Evolutionary conservation across 306 rosid genomes (phyloP).

Genomic region (Cicer yamashitae): DNA sequence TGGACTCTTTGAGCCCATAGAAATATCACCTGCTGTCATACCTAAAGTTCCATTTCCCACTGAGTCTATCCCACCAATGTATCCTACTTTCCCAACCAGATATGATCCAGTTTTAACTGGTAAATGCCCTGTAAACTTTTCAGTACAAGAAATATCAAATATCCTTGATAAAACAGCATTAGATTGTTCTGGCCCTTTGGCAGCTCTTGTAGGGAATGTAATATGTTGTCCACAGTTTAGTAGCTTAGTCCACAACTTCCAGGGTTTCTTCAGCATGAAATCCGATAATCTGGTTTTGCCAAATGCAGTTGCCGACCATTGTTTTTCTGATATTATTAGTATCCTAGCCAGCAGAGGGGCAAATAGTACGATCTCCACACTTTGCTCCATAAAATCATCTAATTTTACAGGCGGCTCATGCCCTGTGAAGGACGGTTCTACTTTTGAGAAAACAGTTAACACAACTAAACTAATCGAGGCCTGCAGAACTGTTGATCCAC

Average conservation of each 20-base stretch:
- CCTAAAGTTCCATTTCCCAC: constrained; percentile 77
- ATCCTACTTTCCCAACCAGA: constrained; percentile 81
- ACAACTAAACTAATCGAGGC: constrained; percentile 85
- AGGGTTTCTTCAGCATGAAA: constrained; percentile 68
- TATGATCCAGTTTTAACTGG: constrained; percentile 89
- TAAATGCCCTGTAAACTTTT: constrained; percentile 88
- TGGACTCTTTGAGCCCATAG: constrained; percentile 82
- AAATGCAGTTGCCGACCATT: constrained; percentile 66
- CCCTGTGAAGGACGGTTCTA: constrained; percentile 76
- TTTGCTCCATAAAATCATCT: constrained; percentile 79
- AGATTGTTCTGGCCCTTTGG: constrained; percentile 92
- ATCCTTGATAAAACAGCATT: constrained; percentile 81
- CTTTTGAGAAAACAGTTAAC: constrained; percentile 81
- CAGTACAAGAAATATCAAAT: constrained; percentile 65
- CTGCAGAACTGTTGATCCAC: constrained; percentile 88
- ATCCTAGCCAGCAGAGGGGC: constrained; percentile 90
- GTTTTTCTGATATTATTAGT: constrained; percentile 81
- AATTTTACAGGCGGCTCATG: constrained; percentile 92
- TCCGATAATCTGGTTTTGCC: constrained; percentile 75
- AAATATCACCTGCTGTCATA: constrained; percentile 91
- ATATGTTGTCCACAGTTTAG: constrained; percentile 94
- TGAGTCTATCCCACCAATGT: constrained; percentile 81
- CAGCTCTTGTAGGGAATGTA: constrained; percentile 79
- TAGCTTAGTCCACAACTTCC: constrained; percentile 89
- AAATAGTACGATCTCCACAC: constrained; percentile 66